Evolutionary conservation across 371 early-diverging fungal species (phyloP).

Genomic region (Mucor piriformis): DNA sequence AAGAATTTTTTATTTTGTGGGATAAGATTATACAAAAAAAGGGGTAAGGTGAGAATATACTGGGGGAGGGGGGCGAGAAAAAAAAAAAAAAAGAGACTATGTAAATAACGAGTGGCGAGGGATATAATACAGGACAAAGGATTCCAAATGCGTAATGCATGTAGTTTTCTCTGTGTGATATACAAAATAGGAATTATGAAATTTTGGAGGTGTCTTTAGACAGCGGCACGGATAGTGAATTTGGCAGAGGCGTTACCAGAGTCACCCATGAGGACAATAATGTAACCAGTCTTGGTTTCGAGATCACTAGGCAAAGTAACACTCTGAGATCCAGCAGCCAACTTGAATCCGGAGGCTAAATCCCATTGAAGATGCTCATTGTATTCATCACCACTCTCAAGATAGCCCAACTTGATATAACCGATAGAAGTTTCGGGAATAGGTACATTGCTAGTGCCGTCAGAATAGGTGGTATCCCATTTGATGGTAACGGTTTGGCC

Average conservation of each 20-base stretch:
- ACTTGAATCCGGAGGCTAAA: conserved; percentile 36
- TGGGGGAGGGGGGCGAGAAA: neutral
- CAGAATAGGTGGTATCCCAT: conserved; percentile 28
- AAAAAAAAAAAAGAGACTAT: conserved; percentile 4
- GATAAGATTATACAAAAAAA: neutral
- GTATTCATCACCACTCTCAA: conserved; percentile 25
- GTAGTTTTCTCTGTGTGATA: conserved; percentile 7
- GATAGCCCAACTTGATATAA: conserved; percentile 41
- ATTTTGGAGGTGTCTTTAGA: neutral
- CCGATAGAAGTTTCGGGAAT: conserved; percentile 32
- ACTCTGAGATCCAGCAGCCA: conserved; percentile 31
- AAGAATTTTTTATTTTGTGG: neutral
- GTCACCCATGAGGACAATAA: conserved; percentile 50
- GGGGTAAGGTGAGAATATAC: no score
- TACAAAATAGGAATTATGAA: conserved; percentile 13
- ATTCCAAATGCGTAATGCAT: neutral
- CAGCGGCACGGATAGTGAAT: conserved; percentile 34
- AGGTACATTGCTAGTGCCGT: conserved; percentile 16
- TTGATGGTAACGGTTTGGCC: conserved; percentile 24
- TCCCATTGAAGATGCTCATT: conserved; percentile 42
- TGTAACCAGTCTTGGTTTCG: conserved; percentile 34
- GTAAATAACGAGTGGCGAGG: conserved; percentile 9
- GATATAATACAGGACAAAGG: conserved; percentile 14
- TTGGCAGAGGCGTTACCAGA: conserved; percentile 51
- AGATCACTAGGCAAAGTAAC: conserved; percentile 41